Evolutionary conservation across 2,329 filamentous ascomycete species (phyloP).

Genomic region (Fusarium tuaranense): DNA sequence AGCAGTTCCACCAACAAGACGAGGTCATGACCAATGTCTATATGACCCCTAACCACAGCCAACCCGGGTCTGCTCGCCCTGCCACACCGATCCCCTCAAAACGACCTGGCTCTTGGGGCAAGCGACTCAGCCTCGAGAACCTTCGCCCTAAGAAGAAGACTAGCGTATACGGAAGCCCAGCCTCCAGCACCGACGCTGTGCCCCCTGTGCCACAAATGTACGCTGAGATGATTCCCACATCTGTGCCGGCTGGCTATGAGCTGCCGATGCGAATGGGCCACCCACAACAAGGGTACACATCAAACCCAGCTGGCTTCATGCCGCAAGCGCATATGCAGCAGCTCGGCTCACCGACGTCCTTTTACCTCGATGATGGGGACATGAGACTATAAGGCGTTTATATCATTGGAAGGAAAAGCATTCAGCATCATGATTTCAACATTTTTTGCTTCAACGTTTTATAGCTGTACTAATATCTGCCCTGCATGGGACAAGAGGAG

Average conservation of each 20-base stretch:
- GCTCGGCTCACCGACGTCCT: slow-evolving; percentile 44
- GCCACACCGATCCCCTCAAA: slow-evolving; percentile 54
- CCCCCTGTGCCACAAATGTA: slow-evolving; percentile 46
- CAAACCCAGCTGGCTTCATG: slow-evolving; percentile 41
- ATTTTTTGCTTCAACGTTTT: slow-evolving; percentile 22
- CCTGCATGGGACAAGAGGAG: slow-evolving; percentile 31
- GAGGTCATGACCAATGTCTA: slow-evolving; percentile 44
- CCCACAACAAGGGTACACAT: slow-evolving; percentile 37
- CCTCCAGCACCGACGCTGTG: slow-evolving; percentile 42
- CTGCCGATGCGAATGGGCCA: slow-evolving; percentile 46
- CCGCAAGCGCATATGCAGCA: slow-evolving; percentile 43
- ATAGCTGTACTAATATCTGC: slow-evolving; percentile 43
- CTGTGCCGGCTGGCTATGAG: slow-evolving; percentile 44
- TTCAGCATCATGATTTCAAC: slow-evolving; percentile 34
- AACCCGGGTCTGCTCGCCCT: slow-evolving; percentile 47
- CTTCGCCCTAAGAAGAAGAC: slow-evolving; percentile 52
- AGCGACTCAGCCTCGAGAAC: slow-evolving; percentile 53
- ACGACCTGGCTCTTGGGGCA: slow-evolving; percentile 54
- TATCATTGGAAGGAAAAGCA: slow-evolving; percentile 34
- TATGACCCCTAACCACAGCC: slow-evolving; percentile 37
- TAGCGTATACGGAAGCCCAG: slow-evolving; percentile 46
- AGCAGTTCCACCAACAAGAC: slow-evolving; percentile 47
- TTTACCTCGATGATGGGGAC: slow-evolving; percentile 45
- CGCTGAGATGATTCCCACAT: slow-evolving; percentile 45
- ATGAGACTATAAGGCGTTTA: slow-evolving; percentile 43